Percentiles rank a stretch among this genome's conserved stretches.
Evolutionary conservation across 441 rosid genomes (phyloP).

Genomic region (Gossypium gossypioides): DNA sequence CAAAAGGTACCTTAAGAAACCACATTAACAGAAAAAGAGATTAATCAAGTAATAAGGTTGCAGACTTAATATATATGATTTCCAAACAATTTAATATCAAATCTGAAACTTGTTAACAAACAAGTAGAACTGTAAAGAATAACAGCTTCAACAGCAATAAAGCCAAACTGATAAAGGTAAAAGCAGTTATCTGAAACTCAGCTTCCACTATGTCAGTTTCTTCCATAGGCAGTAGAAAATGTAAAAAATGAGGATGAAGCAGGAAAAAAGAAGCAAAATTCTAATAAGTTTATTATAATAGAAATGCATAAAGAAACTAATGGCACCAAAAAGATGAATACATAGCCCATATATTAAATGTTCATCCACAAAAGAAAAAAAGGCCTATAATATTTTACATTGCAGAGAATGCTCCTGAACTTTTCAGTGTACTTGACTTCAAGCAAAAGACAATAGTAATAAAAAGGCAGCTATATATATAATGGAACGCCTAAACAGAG

Average conservation of each 20-base stretch:
- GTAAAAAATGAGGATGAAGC: background rate
- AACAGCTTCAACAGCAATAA: background rate
- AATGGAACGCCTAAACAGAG: background rate
- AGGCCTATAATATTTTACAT: background rate
- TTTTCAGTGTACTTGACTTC: background rate
- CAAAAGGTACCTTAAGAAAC: constrained; percentile 68
- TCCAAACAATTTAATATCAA: background rate
- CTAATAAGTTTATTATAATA: background rate
- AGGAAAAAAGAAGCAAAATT: background rate
- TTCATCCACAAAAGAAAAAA: background rate
- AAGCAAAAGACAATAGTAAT: background rate
- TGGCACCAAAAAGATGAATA: background rate
- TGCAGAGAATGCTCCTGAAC: background rate
- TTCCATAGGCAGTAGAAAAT: background rate
- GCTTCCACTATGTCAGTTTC: background rate
- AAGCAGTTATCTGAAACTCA: background rate
- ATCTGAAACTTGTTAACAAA: background rate
- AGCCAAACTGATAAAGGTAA: background rate
- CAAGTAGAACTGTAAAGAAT: background rate
- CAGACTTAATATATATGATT: background rate
- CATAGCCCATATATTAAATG: background rate
- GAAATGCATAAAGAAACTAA: background rate
- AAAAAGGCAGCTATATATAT: background rate
- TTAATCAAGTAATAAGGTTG: background rate
- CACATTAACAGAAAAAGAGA: constrained; percentile 11